These are phyloP conservation scores for Tolypocladium endophyticum DNA, from an alignment of 2,329 filamentous ascomycete species.

Conservation along the genomic window DNA sequence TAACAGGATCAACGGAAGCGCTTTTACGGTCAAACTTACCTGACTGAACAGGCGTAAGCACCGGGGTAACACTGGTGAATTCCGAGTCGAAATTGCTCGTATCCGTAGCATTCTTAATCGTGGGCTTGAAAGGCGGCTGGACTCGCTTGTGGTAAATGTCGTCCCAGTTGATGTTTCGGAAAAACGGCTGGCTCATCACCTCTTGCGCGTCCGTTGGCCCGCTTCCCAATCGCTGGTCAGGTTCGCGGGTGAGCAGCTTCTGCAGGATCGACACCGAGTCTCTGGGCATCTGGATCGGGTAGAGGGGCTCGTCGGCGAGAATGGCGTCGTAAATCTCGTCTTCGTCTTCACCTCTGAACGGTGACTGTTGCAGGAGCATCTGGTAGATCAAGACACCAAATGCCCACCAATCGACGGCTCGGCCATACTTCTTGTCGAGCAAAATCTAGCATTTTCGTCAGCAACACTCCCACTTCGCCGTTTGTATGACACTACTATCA, in stretches of 20 bases:
- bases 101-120: constrained; percentile 85
- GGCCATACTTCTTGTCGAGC: constrained; percentile 94
- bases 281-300: constrained; percentile 96
- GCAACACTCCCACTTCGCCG: constrained; percentile 4
- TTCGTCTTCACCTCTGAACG: constrained; percentile 96
- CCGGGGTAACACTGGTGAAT: constrained; percentile 96
- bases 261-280: constrained; percentile 97
- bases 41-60: constrained; percentile 92
- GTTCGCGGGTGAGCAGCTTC: constrained; percentile 91
- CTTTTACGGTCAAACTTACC: constrained; percentile 47
- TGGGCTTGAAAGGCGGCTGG: constrained; percentile 77
- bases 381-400: constrained; percentile 99
- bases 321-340: constrained; percentile 99
- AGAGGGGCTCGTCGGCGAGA: constrained; percentile 90
- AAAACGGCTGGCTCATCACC: constrained; percentile 98
- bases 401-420: constrained; percentile 98
- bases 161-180: constrained; percentile 96
- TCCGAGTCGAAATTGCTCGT: constrained; percentile 99
- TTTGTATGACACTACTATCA: constrained; percentile 9
- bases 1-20: background rate
- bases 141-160: constrained; percentile 96
- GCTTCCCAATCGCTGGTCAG: constrained; percentile 82
- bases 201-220: constrained; percentile 96
- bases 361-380: constrained; percentile 97
- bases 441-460: constrained; percentile 56